These are phyloP conservation scores for Leccinum obscurum DNA, from an alignment of 768 basidiomycete species.

Conservation along the genomic window DNA sequence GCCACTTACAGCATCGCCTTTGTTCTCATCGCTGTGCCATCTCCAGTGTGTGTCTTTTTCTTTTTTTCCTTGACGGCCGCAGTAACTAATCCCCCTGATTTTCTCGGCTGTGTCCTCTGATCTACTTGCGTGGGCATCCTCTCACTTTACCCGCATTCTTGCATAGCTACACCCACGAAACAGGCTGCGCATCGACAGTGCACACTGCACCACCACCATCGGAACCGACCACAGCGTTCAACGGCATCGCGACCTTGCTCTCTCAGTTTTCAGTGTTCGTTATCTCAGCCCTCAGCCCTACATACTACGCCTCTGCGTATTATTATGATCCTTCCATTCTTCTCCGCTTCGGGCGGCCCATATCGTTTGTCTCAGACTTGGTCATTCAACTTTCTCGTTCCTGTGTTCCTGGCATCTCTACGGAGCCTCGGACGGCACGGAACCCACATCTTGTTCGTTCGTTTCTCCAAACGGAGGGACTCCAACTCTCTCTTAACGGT, in stretches of 20 bases:
- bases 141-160: not conserved
- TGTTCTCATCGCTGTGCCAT: slow-evolving; percentile 4
- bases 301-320: not conserved
- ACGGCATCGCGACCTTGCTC: not conserved
- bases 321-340: slow-evolving; percentile 11
- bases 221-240: not conserved
- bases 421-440: not conserved
- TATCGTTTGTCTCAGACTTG: not conserved
- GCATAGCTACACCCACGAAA: not conserved
- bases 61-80: slow-evolving; percentile 1
- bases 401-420: not conserved
- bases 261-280: not conserved
- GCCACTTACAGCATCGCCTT: not conserved
- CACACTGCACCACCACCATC: not conserved
- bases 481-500: not conserved
- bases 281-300: slow-evolving; percentile 11
- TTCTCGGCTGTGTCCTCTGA: slow-evolving; percentile 6
- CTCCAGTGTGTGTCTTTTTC: not conserved
- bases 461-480: not conserved
- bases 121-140: not conserved
- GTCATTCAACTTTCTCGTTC: not conserved
- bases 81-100: not conserved
- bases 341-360: not conserved
- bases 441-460: not conserved
- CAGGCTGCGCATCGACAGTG: not conserved